A percentile compares a stretch with the other conserved stretches of the same genome.
Conservation (phyloP, 176 grass and related monocot genomes). For the Bromus sterilis region DNA sequence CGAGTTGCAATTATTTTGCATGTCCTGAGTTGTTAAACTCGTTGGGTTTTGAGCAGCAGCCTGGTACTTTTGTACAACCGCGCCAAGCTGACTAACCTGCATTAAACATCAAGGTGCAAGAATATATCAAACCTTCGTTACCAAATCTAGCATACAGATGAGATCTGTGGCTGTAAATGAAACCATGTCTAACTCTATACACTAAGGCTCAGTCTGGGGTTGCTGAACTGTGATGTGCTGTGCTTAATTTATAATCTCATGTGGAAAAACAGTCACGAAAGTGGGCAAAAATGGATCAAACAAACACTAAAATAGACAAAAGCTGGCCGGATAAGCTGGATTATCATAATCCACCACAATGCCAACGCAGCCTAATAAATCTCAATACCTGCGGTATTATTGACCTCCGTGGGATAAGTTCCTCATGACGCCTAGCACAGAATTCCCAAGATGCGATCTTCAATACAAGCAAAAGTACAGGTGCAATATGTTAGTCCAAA, state of each 20-base stretch:
- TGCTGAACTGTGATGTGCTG: neutral
- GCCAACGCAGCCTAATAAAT: neutral
- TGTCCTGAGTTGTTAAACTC: slow-evolving; percentile 61
- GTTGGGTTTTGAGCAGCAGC: slow-evolving; percentile 59
- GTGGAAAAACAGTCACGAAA: neutral
- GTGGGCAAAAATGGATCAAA: neutral
- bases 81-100: slow-evolving; percentile 83
- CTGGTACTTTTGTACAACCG: slow-evolving; percentile 87
- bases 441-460: slow-evolving; percentile 98
- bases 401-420: slow-evolving; percentile 88
- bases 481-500: neutral
- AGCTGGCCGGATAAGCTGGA: neutral
- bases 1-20: slow-evolving; percentile 94
- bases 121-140: neutral
- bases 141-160: neutral
- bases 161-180: neutral
- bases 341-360: neutral
- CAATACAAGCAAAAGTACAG: slow-evolving; percentile 12
- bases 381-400: slow-evolving; percentile 78
- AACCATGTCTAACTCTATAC: neutral
- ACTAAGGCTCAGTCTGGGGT: neutral
- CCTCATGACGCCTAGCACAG: slow-evolving; percentile 87
- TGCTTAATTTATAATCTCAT: neutral
- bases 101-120: slow-evolving; percentile 11
- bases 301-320: neutral